phyloP scores from a whole-genome alignment of 2,329 filamentous ascomycete genomes.

The Lecanosticta acicola region DNA sequence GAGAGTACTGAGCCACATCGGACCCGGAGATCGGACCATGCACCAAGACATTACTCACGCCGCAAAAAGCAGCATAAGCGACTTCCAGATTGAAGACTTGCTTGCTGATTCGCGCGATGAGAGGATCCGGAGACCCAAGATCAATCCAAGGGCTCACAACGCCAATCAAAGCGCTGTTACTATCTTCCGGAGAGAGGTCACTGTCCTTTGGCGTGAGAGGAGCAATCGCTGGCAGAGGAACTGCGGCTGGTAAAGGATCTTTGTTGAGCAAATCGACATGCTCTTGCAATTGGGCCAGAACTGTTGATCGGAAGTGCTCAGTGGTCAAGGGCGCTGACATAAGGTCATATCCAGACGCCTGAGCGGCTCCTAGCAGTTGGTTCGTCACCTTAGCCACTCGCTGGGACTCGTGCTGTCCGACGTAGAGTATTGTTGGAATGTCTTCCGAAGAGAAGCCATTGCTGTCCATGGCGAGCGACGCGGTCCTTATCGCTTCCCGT shows the following conservation, averaged over 20 bases:
- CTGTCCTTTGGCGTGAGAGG: slow-evolving; percentile 78
- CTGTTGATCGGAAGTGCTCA: slow-evolving; percentile 61
- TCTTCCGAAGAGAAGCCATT: slow-evolving; percentile 26
- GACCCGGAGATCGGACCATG: slow-evolving; percentile 57
- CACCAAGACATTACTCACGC: slow-evolving; percentile 75
- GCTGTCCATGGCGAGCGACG: slow-evolving; percentile 6
- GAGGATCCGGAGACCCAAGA: slow-evolving; percentile 71
- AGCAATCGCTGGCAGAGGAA: slow-evolving; percentile 44
- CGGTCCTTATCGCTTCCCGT: too few species aligned
- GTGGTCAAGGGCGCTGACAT: slow-evolving; percentile 75
- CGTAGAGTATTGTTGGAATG: slow-evolving; percentile 53
- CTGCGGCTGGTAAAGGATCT: slow-evolving; percentile 34
- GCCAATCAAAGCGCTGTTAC: slow-evolving; percentile 68
- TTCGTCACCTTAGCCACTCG: slow-evolving; percentile 43
- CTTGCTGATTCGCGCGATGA: slow-evolving; percentile 78
- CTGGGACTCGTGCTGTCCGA: slow-evolving; percentile 68
- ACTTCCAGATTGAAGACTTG: slow-evolving; percentile 88
- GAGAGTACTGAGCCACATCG: slow-evolving; percentile 67
- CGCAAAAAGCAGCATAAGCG: slow-evolving; percentile 92
- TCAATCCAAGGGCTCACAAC: slow-evolving; percentile 92
- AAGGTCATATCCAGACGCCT: slow-evolving; percentile 63
- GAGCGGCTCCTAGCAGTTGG: slow-evolving; percentile 59
- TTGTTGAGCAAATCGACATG: slow-evolving; percentile 48
- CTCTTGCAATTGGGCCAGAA: slow-evolving; percentile 56
- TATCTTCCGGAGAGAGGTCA: slow-evolving; percentile 60